Conservation (phyloP, 169 alveolate genomes). For the Plasmodium vinckei region DNA sequence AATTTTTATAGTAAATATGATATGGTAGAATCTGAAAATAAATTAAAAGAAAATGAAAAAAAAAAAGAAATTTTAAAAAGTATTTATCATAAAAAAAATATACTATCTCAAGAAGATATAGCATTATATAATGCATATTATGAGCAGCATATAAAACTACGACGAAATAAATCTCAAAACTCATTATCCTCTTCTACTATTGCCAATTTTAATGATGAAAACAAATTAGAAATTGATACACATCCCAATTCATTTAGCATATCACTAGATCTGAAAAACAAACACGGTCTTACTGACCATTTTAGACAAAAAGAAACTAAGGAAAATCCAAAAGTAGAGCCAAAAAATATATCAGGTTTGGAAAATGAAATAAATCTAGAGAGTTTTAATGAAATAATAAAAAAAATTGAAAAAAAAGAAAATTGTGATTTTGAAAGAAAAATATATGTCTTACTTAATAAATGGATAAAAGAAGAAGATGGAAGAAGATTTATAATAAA, state of each 20-base stretch:
- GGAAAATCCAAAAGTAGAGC: background rate
- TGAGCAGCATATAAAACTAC: conserved; percentile 32
- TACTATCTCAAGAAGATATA: conserved; percentile 36
- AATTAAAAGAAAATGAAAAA: conserved; percentile 26
- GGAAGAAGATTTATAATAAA: conserved; percentile 69
- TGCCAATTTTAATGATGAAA: background rate
- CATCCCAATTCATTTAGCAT: conserved; percentile 15
- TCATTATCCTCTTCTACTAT: background rate
- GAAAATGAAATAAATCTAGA: background rate
- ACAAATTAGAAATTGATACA: background rate
- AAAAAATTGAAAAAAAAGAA: conserved; percentile 41
- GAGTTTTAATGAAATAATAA: conserved; percentile 12
- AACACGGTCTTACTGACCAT: too few relatives aligned
- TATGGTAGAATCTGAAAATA: conserved; percentile 8
- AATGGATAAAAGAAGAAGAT: conserved; percentile 70
- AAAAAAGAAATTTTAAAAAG: conserved; percentile 31
- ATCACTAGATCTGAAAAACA: conserved; percentile 20
- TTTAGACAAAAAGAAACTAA: too few relatives aligned
- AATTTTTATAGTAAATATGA: conserved; percentile 55
- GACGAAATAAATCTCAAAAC: background rate
- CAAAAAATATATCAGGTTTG: background rate
- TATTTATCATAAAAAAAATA: conserved; percentile 62
- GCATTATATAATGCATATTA: conserved; percentile 38
- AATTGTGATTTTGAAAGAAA: conserved; percentile 55
- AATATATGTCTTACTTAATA: conserved; percentile 23